Conservation (phyloP, 306 rosid species). For the Cicer yamashitae region DNA sequence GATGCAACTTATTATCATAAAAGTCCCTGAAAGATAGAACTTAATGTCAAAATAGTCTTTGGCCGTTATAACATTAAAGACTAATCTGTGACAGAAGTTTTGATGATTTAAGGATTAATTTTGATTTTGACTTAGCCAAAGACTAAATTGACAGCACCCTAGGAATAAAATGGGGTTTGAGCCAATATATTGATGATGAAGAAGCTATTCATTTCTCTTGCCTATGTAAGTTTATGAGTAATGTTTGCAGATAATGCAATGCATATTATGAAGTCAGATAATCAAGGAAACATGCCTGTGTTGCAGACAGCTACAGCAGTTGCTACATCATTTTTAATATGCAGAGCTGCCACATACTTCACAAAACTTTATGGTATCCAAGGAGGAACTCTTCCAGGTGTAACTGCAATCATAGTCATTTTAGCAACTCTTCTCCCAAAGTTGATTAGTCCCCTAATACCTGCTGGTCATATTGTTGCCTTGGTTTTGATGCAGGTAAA, state of each 20-base stretch:
- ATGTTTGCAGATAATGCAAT: constrained; percentile 51
- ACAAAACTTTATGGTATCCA: constrained; percentile 53
- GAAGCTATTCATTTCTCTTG: neutral
- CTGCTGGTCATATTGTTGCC: constrained; percentile 66
- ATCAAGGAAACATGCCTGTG: constrained; percentile 47
- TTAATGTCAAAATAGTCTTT: no score
- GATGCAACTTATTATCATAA: no score
- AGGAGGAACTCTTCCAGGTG: constrained; percentile 67
- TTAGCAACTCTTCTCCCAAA: constrained; percentile 66
- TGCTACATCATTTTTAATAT: constrained; percentile 62
- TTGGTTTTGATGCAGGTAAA: constrained; percentile 73
- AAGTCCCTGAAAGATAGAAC: no score
- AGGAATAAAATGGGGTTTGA: no score
- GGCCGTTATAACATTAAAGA: no score
- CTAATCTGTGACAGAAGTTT: no score
- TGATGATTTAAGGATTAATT: no score
- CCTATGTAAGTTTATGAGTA: neutral
- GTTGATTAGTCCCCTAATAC: constrained; percentile 59
- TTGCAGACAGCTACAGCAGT: constrained; percentile 61
- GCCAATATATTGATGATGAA: neutral
- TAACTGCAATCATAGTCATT: constrained; percentile 67
- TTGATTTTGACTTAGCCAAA: no score
- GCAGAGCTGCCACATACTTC: constrained; percentile 56
- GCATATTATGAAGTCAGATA: constrained; percentile 43
- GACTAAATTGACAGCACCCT: no score